phyloP scores from a whole-genome alignment of 1,139 yeast genomes.

The Yamadazyma sp. region DNA sequence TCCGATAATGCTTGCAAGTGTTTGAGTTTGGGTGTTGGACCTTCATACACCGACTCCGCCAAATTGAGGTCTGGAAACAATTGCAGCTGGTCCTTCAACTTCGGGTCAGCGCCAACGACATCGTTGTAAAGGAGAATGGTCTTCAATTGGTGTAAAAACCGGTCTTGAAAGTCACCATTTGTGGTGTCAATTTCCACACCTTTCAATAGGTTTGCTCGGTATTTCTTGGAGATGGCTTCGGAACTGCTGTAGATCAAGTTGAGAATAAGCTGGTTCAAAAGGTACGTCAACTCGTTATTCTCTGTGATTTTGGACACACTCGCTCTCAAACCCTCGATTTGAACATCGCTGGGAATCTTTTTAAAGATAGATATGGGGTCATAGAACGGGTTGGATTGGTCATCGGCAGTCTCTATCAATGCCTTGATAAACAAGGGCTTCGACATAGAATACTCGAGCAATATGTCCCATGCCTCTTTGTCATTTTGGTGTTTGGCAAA shows the following conservation, averaged over 20 bases:
- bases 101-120: slow-evolving; percentile 1
- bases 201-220: slow-evolving; percentile 32
- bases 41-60: neutral
- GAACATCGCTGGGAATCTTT: slow-evolving; percentile 60
- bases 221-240: slow-evolving; percentile 39
- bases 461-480: slow-evolving; percentile 73
- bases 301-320: slow-evolving; percentile 63
- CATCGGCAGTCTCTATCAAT: slow-evolving; percentile 68
- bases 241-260: slow-evolving; percentile 64
- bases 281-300: slow-evolving; percentile 61
- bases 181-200: slow-evolving; percentile 40
- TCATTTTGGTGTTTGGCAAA: slow-evolving; percentile 78
- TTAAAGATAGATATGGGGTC: slow-evolving; percentile 69
- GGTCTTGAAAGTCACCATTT: slow-evolving; percentile 15
- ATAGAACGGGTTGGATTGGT: slow-evolving; percentile 46
- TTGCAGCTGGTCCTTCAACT: slow-evolving; percentile 1
- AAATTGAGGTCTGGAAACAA: slow-evolving; percentile 3
- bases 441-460: slow-evolving; percentile 68
- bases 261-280: slow-evolving; percentile 59
- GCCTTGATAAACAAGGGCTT: slow-evolving; percentile 76
- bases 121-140: slow-evolving; percentile 22
- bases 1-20: slow-evolving; percentile 3
- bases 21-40: slow-evolving; percentile 2
- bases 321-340: slow-evolving; percentile 63
- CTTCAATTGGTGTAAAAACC: slow-evolving; percentile 22